These are phyloP conservation scores for Xylogone sp. DNA, from an alignment of 2,329 filamentous ascomycete species.

Conservation along the genomic window DNA sequence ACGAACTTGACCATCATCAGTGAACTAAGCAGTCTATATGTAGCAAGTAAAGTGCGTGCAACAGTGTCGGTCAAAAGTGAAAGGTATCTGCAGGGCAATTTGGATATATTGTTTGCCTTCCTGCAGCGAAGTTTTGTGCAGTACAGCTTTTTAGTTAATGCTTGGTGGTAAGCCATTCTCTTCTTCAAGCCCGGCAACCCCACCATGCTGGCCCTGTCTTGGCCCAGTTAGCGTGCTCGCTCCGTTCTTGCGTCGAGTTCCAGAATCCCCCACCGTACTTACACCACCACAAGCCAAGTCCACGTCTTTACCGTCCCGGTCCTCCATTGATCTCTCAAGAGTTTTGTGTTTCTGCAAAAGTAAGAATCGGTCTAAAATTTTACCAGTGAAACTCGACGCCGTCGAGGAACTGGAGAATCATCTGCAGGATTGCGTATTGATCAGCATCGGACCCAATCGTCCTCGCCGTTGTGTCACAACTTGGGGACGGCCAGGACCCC, in stretches of 20 bases:
- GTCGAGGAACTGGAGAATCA: background rate
- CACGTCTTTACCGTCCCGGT: background rate
- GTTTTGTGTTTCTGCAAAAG: background rate
- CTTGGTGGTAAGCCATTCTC: background rate
- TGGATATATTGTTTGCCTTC: background rate
- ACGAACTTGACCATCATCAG: background rate
- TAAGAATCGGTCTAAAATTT: background rate
- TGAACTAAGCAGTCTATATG: background rate
- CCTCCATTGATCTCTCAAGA: background rate
- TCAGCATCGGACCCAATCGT: background rate
- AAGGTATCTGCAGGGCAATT: background rate
- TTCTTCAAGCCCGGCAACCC: background rate
- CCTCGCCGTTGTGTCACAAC: background rate
- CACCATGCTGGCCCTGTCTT: background rate
- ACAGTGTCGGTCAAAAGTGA: background rate
- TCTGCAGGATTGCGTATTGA: background rate
- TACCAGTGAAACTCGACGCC: background rate
- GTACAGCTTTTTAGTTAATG: background rate
- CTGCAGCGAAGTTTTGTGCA: background rate
- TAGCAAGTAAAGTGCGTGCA: background rate
- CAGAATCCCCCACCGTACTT: background rate
- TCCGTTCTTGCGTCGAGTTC: background rate
- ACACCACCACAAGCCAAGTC: background rate
- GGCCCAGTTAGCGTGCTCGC: background rate
- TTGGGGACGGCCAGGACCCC: background rate